Base-by-base conservation (phyloP, 768 basidiomycete genomes). In the Tricholoma furcatifolium region DNA sequence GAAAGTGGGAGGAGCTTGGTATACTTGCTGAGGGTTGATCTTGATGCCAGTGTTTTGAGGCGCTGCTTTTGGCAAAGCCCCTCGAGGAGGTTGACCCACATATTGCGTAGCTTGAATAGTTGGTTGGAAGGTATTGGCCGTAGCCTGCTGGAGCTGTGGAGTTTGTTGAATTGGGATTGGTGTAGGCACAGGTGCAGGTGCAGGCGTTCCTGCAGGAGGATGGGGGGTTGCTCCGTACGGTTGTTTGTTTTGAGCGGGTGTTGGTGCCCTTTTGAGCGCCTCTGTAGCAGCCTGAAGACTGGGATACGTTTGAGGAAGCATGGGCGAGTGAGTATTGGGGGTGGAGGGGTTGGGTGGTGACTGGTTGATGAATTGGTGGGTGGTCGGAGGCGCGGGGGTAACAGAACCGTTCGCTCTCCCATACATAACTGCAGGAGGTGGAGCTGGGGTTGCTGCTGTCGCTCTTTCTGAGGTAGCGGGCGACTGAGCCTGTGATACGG, bases 281-380 rank as follows among this genome's bases (percentile, higher is more conserved):
- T 68, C 71, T 35, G 65, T 68, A 6, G 69, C 64, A 0, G 70
- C 68, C 50, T 73, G 73, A 14, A 70, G 58, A 30, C 48, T 71
- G 4, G 70, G 62, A 50, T 75, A 71, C 17, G 68, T 64, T 44
- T 69, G 70, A 7, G 72, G 68, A 55, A 76, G 80, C 56, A 70
- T 62, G n/a, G 63, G 60, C 4, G 66, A 58, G 41, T 61, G 59
- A 58, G 50, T 47, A 51, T 57, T 53, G 58, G 60, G 50, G 11
- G 70, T 61, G 15, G 68, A 40, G 15, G 65, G 64, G 20, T 65
- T 49, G 3, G 68, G 60, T 10, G 71, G 57, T 40, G 69, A 67
- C 46, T 70, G 69, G 53, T 70, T 63, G 9, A 72, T 66, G 42
- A 73, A 66, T 39, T 73, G 70, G 51, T 61, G 70, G 2, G 65